Conservation (phyloP, 345 rosid species). For the Ricinus communis region DNA sequence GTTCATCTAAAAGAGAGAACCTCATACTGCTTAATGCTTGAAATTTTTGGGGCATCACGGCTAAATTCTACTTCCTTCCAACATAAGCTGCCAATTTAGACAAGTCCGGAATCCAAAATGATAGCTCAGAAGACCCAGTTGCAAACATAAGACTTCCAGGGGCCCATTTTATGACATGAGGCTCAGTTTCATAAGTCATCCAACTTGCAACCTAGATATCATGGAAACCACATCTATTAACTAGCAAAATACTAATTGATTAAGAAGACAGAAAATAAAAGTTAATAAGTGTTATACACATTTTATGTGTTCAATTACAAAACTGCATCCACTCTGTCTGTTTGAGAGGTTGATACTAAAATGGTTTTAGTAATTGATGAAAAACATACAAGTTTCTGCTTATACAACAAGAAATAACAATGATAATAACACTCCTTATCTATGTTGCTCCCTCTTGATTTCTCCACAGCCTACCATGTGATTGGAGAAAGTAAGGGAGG, state of each 20-base stretch:
- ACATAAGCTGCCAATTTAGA: constrained; percentile 85
- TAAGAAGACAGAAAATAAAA: neutral
- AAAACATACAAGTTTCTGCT: no score
- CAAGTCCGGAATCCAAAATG: constrained; percentile 84
- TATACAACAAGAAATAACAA: no score
- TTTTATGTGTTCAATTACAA: neutral
- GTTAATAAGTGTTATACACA: neutral
- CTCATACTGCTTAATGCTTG: neutral
- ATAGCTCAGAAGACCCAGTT: constrained; percentile 81
- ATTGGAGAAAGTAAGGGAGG: neutral
- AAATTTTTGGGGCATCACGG: neutral
- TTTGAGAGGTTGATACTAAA: no score
- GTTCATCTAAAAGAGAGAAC: neutral
- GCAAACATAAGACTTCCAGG: constrained; percentile 96
- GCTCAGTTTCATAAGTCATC: constrained; percentile 69
- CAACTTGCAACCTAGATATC: constrained; percentile 69
- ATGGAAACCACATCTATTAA: neutral
- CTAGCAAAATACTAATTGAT: no score
- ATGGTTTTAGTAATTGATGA: no score
- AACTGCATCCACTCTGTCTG: no score
- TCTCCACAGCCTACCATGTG: neutral
- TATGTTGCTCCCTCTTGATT: neutral
- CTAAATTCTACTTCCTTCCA: constrained; percentile 51
- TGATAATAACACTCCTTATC: no score
- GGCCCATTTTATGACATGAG: constrained; percentile 87